Base-by-base conservation (phyloP, 139 green algal genomes). In the Raphidocelis subcapitata region DNA sequence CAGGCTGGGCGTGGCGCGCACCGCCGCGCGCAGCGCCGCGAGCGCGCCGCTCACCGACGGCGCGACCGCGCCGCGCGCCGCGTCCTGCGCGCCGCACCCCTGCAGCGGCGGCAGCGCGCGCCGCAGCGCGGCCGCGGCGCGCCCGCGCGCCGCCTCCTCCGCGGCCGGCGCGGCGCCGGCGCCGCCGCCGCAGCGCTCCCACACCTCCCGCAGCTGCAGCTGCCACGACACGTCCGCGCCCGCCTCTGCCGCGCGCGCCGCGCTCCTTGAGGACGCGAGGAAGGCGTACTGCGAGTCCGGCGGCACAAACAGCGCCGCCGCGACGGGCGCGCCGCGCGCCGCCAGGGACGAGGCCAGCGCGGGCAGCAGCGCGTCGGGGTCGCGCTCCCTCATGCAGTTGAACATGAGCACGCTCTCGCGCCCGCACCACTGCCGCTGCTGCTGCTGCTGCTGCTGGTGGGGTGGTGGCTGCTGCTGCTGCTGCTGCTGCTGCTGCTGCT, bases 321-420 rank as follows among this genome's bases (percentile, higher is more conserved):
- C 35, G 31, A 91, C 61, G 23, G 31, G 14, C 3, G 84, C 67
- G 14, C 79, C 79, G 5, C 72, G 61, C 37, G 67, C 62, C 1
- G 57, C 62, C 23, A 94, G 72, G 46, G 69, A 69, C 2, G 1
- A 33, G 60, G 86, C 29, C 29, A 99, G 84, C 26, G 80, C 79
- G 0, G 76, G 56, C 65, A 99, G 77, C 69, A 99, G 83, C 31
- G 75, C 67, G 21, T 72, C 64, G 0, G 94, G 95, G 52, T 97
- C 88, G 0, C 94, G 81, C 70, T 97, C 92, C 57, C 90, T 83
- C 87, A 95, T 94, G 84, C 92, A 98, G 84, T 98, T 95, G 91
- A 99, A 99, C 14, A 99, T 62, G 32, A 99, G 85, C 15, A 97
- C 76, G 15, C 74, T 20, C 41, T 49, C 8, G 41, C 8, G 41